Evolutionary conservation across 306 rosid genomes (phyloP).

Genomic region (Quercus dentata): DNA sequence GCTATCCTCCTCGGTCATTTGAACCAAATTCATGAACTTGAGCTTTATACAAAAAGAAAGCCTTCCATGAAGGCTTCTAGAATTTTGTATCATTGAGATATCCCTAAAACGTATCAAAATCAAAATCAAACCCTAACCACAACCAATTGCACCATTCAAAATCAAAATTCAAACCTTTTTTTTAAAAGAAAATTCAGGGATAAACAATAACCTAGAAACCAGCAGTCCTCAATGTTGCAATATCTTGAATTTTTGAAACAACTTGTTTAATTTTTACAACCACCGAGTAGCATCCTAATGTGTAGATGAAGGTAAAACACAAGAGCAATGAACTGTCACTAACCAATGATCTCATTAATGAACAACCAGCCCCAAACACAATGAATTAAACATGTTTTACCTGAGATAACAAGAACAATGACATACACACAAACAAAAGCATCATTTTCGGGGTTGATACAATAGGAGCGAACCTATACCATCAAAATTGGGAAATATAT

Average conservation of each 20-base stretch:
- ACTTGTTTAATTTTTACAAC: neutral
- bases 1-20: too few relatives aligned
- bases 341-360: neutral
- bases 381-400: slow-evolving; percentile 37
- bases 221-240: neutral
- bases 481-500: neutral
- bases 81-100: too few relatives aligned
- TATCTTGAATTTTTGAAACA: neutral
- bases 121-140: too few relatives aligned
- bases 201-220: too few relatives aligned
- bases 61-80: too few relatives aligned
- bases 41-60: too few relatives aligned
- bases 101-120: too few relatives aligned
- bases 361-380: neutral
- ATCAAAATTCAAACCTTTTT: too few relatives aligned
- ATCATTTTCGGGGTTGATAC: slow-evolving; percentile 44
- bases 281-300: neutral
- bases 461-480: slow-evolving; percentile 59
- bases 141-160: too few relatives aligned
- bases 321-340: neutral
- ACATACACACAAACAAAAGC: slow-evolving; percentile 67
- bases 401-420: slow-evolving; percentile 77
- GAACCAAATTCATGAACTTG: too few relatives aligned
- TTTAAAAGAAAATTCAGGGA: too few relatives aligned
- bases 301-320: neutral